Evolutionary conservation across 768 basidiomycete genomes (phyloP), one percentile per base, ranked within the genome.

Genomic region (Boletus huronensis): DNA sequence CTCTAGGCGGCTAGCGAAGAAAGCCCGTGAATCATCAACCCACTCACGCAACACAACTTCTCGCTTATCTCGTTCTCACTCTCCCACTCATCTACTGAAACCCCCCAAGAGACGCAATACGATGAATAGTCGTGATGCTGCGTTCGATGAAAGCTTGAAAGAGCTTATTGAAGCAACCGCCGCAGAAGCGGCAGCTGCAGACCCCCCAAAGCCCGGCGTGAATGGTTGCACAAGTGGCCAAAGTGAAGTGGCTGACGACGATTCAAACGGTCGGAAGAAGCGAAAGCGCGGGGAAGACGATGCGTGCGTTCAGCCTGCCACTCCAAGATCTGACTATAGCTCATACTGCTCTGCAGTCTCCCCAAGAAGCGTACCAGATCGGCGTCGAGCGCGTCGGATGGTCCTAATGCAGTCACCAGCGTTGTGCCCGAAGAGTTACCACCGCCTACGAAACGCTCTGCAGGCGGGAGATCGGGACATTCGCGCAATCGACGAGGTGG

Each of bases 81-180:
- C 87, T 25, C 90, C 87, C 3, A 75, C 76, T 9, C 70, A 68
- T 61, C 64, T 79, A 34, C 84, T 83, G 58, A 83, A 84, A 63
- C 79, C 82, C n/a, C 80, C 88, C 38, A 96, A 94, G 74, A 84
- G 92, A 49, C 80, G 97, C 56, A 93, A 92, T 63, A 99, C 97
- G 48, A 96, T 99, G 93, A 98, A 98, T 70, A 95, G 92, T 64
- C 79, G 96, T 53, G 96, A 97, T 70, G 92, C 95, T 16, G 88
- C 86, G 13, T 95, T 93, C 67, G 95, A 96, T 67, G 90, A 94
- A 66, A 92, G 86, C 66, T 69, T 90, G 52, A 86, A 88, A 68
- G 87, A 88, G 64, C 74, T 88, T 50, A 84, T 90, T 48, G 84
- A 87, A 62, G 82, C 82, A 36, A 85, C 85, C 19, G 87, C 87